Evolutionary conservation across 164 flowering plant species (phyloP).

Genomic region (grape (Vitis vinifera)): DNA sequence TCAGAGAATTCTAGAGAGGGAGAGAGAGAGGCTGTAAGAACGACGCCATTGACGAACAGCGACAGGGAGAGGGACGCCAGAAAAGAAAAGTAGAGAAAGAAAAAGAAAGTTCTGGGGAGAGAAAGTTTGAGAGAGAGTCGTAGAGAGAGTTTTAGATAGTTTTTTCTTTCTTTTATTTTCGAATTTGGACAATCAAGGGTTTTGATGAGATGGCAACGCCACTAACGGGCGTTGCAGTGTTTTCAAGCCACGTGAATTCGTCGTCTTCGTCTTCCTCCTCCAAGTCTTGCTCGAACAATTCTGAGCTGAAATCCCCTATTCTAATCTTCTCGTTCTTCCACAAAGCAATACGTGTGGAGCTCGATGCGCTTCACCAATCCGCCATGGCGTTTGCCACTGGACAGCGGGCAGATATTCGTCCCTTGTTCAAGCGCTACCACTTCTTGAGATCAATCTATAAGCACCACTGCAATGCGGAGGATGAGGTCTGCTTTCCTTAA

Average conservation of each 20-base stretch:
- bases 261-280: constrained; percentile 14
- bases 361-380: constrained; percentile 44
- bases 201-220: constrained; percentile 31
- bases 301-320: constrained; percentile 44
- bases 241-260: constrained; percentile 15
- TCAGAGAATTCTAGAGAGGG: neutral
- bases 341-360: constrained; percentile 56
- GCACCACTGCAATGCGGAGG: constrained; percentile 61
- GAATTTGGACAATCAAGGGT: neutral
- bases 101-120: neutral
- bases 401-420: constrained; percentile 26
- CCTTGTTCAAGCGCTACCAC: constrained; percentile 37
- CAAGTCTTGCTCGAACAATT: constrained; percentile 5
- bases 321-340: constrained; percentile 61
- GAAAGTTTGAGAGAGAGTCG: neutral
- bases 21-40: constrained; percentile 3
- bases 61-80: neutral
- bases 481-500: constrained; percentile 35
- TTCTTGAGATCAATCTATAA: constrained; percentile 46
- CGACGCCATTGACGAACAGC: too few species aligned
- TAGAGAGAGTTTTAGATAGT: neutral
- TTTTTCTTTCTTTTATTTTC: neutral
- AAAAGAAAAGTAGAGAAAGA: neutral
- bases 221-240: constrained; percentile 30
- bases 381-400: constrained; percentile 53